These are phyloP conservation scores for Penicillium verrucosum DNA, from an alignment of 2,329 filamentous ascomycete species.

Conservation along the genomic window DNA sequence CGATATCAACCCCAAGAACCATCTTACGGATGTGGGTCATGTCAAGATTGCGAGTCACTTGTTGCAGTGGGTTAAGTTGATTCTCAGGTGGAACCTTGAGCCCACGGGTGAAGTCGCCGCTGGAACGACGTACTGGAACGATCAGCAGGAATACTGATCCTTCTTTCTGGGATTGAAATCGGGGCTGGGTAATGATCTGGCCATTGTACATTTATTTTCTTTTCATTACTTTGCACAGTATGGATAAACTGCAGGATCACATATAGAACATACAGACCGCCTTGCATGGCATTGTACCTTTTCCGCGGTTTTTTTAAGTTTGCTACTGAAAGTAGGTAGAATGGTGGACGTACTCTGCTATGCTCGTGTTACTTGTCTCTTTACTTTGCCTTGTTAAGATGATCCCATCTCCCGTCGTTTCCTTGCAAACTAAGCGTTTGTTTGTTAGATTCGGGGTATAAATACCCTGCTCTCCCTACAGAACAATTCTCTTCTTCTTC, in stretches of 20 bases:
- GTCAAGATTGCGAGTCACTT: constrained; percentile 61
- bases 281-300: too few species aligned
- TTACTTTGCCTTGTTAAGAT: too few species aligned
- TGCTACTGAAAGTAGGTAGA: too few species aligned
- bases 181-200: neutral
- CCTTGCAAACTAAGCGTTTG: too few species aligned
- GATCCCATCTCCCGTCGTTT: too few species aligned
- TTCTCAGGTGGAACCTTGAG: constrained; percentile 56
- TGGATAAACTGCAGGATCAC: neutral
- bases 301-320: too few species aligned
- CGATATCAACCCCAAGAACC: constrained; percentile 57
- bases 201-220: neutral
- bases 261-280: too few species aligned
- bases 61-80: constrained; percentile 55
- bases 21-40: constrained; percentile 61
- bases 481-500: too few species aligned
- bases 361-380: too few species aligned
- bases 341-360: too few species aligned
- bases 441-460: too few species aligned
- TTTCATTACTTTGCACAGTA: neutral
- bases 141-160: constrained; percentile 44
- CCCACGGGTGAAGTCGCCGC: constrained; percentile 54
- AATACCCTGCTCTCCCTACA: too few species aligned
- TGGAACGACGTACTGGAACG: constrained; percentile 55
- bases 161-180: neutral